Percentiles rank a stretch among this genome's conserved stretches.
Conservation (phyloP, 1,139 yeast species). For the Saccharomycopsis hybrid region DNA sequence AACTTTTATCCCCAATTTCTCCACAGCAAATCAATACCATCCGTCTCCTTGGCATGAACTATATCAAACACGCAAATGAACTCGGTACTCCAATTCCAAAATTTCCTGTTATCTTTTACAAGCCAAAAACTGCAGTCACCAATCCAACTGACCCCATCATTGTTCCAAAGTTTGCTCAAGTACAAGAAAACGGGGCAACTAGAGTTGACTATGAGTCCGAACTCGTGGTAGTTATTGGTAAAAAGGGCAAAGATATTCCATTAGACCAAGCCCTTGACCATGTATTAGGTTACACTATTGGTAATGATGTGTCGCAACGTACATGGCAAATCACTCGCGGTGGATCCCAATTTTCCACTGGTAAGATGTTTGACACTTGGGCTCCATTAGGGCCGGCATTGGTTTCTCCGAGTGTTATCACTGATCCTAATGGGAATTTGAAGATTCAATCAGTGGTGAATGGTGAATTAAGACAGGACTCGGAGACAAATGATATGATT, state of each 20-base stretch:
- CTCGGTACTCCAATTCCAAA: slow-evolving; percentile 33
- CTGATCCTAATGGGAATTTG: slow-evolving; percentile 30
- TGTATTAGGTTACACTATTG: slow-evolving; percentile 46
- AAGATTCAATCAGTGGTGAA: slow-evolving; percentile 35
- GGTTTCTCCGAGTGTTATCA: slow-evolving; percentile 33
- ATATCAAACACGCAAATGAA: slow-evolving; percentile 32
- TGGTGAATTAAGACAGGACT: slow-evolving; percentile 40
- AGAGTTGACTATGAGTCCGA: slow-evolving; percentile 48
- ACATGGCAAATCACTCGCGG: slow-evolving; percentile 44
- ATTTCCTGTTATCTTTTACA: slow-evolving; percentile 43
- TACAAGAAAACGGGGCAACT: slow-evolving; percentile 22
- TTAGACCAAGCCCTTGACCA: slow-evolving; percentile 39
- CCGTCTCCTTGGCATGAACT: slow-evolving; percentile 35
- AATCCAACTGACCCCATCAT: slow-evolving; percentile 36
- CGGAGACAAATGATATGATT: slow-evolving; percentile 42
- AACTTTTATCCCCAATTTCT: slow-evolving; percentile 36
- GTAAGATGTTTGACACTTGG: slow-evolving; percentile 50
- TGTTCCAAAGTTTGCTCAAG: slow-evolving; percentile 40
- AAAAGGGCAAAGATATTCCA: slow-evolving; percentile 37
- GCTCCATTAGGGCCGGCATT: slow-evolving; percentile 50
- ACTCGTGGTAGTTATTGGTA: slow-evolving; percentile 48
- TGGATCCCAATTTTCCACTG: slow-evolving; percentile 45
- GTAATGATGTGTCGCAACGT: slow-evolving; percentile 50
- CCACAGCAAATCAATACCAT: slow-evolving; percentile 33
- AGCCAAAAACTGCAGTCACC: slow-evolving; percentile 37